Evolutionary conservation across 2,329 filamentous ascomycete species (phyloP).

Genomic region (Verticillium klebahnii): DNA sequence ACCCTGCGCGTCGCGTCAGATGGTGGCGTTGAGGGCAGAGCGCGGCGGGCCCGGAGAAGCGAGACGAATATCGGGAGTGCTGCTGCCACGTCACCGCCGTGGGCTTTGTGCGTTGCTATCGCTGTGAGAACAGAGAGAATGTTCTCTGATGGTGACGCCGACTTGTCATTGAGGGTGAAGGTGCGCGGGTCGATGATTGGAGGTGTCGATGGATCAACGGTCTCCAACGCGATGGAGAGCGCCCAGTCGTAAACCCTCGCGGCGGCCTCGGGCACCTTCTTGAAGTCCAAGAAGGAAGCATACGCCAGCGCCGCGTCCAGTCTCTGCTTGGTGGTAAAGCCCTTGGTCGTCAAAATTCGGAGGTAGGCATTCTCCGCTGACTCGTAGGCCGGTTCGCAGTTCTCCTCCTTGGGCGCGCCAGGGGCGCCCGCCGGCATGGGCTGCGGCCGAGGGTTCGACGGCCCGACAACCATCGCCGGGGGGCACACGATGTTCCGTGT

Average conservation of each 20-base stretch:
- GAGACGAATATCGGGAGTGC: slow-evolving; percentile 85
- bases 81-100: slow-evolving; percentile 57
- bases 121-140: slow-evolving; percentile 71
- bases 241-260: slow-evolving; percentile 72
- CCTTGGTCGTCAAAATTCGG: slow-evolving; percentile 74
- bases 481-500: slow-evolving; percentile 64
- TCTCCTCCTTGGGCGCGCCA: slow-evolving; percentile 65
- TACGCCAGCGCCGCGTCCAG: slow-evolving; percentile 79
- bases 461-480: slow-evolving; percentile 69
- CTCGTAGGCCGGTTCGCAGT: slow-evolving; percentile 67
- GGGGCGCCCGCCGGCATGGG: slow-evolving; percentile 63
- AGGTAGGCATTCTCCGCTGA: slow-evolving; percentile 74
- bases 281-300: slow-evolving; percentile 80
- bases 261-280: slow-evolving; percentile 59
- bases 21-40: slow-evolving; percentile 35
- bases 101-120: slow-evolving; percentile 73
- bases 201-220: slow-evolving; percentile 33
- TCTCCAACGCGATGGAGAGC: slow-evolving; percentile 65
- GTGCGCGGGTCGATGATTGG: slow-evolving; percentile 55
- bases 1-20: slow-evolving; percentile 1
- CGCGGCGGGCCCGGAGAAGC: slow-evolving; percentile 73
- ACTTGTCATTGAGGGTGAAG: slow-evolving; percentile 57
- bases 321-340: slow-evolving; percentile 73
- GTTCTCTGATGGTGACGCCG: slow-evolving; percentile 62
- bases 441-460: slow-evolving; percentile 75